Evolutionary conservation across 176 grass and related monocot species (phyloP).

Genomic region (Oryza australiensis): DNA sequence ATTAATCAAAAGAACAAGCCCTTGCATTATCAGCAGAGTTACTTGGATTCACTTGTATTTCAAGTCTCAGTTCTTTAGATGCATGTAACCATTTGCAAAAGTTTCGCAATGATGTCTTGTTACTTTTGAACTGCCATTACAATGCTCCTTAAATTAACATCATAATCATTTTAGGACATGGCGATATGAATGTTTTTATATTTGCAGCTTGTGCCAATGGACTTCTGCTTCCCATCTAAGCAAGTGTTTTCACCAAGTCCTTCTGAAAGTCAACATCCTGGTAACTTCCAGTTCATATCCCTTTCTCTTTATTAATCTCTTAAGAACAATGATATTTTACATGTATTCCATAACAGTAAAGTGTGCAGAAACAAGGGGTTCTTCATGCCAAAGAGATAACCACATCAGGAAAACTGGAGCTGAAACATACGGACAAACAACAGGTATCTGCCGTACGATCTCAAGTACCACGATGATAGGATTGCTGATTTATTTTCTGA

Average conservation of each 20-base stretch:
- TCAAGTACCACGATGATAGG: not conserved
- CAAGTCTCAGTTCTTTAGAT: not conserved
- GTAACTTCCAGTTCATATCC: not conserved
- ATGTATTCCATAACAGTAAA: not conserved
- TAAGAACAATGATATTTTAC: not conserved
- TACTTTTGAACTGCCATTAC: not conserved
- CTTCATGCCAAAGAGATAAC: slow-evolving; percentile 7
- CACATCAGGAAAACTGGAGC: not conserved
- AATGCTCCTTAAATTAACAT: not conserved
- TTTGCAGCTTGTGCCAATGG: slow-evolving; percentile 40
- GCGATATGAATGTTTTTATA: not conserved
- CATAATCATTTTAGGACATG: not conserved
- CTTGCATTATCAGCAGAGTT: not conserved
- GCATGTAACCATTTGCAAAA: not conserved
- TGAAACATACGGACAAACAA: slow-evolving; percentile 16
- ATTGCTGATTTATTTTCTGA: not conserved
- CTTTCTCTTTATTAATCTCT: not conserved
- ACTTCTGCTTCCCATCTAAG: not conserved
- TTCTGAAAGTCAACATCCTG: slow-evolving; percentile 25
- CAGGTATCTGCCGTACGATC: slow-evolving; percentile 13
- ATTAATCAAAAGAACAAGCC: not conserved
- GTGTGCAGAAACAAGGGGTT: not conserved
- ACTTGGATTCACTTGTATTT: slow-evolving; percentile 1
- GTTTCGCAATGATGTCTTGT: not conserved
- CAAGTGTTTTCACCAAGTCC: slow-evolving; percentile 16